phyloP scores from a whole-genome alignment of 2,329 filamentous ascomycete species.

The Cyphellophora attinorum region DNA sequence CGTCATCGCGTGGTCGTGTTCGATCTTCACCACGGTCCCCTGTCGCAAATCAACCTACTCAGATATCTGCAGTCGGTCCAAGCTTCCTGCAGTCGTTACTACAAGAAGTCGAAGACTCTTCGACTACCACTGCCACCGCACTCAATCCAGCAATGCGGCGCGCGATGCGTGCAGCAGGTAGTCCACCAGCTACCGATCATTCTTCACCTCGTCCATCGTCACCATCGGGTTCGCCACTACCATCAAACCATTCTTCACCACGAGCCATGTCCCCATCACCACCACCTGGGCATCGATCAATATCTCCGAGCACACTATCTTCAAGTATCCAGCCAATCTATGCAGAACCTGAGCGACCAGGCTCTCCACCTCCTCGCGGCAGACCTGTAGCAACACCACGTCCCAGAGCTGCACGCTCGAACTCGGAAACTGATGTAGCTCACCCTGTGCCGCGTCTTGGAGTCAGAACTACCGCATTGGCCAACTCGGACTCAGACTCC shows the following conservation, averaged over 20 bases:
- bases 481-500: conserved; percentile 37
- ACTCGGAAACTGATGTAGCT: conserved; percentile 9
- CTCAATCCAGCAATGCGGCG: not conserved
- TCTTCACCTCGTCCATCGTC: conserved; percentile 30
- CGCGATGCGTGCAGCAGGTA: conserved; percentile 19
- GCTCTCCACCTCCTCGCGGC: not conserved
- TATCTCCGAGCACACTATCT: conserved; percentile 59
- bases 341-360: conserved; percentile 51
- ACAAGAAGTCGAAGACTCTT: conserved; percentile 67
- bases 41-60: conserved; percentile 9
- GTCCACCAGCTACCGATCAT: conserved; percentile 25
- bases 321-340: conserved; percentile 65
- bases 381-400: not conserved
- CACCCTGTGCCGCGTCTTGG: conserved; percentile 15
- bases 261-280: conserved; percentile 28
- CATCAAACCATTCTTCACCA: conserved; percentile 32
- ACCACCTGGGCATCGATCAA: conserved; percentile 40
- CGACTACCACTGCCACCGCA: conserved; percentile 17
- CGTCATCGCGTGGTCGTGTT: conserved; percentile 10
- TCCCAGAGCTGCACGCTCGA: conserved; percentile 4
- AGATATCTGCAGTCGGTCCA: conserved; percentile 42
- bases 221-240: conserved; percentile 30
- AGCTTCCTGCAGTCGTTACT: conserved; percentile 80
- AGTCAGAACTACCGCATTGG: conserved; percentile 19
- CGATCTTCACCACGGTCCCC: conserved; percentile 20